phyloP scores from a whole-genome alignment of 2,329 filamentous ascomycete species.

The Fusarium sp. region DNA sequence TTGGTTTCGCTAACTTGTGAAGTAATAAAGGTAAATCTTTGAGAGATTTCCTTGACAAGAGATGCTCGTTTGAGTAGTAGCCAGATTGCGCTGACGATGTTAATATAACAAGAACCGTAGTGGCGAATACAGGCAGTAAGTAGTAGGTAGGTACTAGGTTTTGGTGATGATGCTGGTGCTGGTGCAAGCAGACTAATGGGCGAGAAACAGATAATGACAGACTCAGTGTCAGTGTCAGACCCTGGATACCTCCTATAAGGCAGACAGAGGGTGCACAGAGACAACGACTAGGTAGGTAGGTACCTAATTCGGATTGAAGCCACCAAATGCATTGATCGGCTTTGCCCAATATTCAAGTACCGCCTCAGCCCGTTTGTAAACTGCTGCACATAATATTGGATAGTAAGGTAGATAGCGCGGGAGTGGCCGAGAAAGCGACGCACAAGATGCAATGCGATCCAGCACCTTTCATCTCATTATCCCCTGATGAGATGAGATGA shows the following conservation, averaged over 20 bases:
- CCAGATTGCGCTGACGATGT: neutral
- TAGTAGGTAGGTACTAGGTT: neutral
- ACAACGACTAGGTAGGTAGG: neutral
- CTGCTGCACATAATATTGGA: constrained; percentile 20
- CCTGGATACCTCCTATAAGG: constrained; percentile 1
- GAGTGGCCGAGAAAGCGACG: constrained; percentile 37
- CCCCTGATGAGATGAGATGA: neutral
- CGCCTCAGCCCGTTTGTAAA: constrained; percentile 26
- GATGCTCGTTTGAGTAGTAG: neutral
- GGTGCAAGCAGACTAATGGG: neutral
- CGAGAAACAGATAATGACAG: constrained; percentile 1
- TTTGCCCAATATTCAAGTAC: constrained; percentile 12
- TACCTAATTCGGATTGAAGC: neutral
- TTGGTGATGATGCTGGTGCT: constrained; percentile 1
- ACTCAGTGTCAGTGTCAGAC: constrained; percentile 19
- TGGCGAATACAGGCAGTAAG: neutral
- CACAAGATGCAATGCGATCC: constrained; percentile 40
- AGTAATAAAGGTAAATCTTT: neutral
- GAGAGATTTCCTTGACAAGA: neutral
- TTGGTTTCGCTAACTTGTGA: neutral
- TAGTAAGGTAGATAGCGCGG: constrained; percentile 25
- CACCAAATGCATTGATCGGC: constrained; percentile 8
- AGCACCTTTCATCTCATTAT: constrained; percentile 28
- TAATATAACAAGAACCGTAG: neutral
- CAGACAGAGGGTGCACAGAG: constrained; percentile 21